phyloP scores from a whole-genome alignment of 805 yeast genomes.

The Schizosaccharomyces osmophilus region DNA sequence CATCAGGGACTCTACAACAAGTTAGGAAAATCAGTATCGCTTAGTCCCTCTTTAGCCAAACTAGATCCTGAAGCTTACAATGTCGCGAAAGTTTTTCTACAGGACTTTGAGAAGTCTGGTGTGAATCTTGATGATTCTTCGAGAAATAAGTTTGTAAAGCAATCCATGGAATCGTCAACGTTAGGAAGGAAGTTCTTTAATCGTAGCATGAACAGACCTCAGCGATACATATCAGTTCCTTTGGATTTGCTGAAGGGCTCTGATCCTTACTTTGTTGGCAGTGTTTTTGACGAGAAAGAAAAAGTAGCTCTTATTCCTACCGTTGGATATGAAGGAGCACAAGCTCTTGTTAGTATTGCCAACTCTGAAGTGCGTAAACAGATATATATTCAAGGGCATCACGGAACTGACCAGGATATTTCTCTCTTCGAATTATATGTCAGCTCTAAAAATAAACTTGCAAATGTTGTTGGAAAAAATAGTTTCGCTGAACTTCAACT shows the following conservation, averaged over 20 bases:
- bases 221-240: slow-evolving; percentile 1
- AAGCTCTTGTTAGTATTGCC: slow-evolving; percentile 34
- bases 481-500: slow-evolving; percentile 62
- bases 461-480: slow-evolving; percentile 43
- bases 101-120: slow-evolving; percentile 80
- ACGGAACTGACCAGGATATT: slow-evolving; percentile 40
- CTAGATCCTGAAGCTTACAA: slow-evolving; percentile 38
- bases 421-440: slow-evolving; percentile 32
- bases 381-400: slow-evolving; percentile 55
- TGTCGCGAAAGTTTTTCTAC: slow-evolving; percentile 56
- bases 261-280: background rate
- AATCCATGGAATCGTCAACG: background rate
- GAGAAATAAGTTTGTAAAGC: background rate
- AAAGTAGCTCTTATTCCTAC: slow-evolving; percentile 21
- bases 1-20: slow-evolving; percentile 38
- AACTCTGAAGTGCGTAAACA: slow-evolving; percentile 32
- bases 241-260: slow-evolving; percentile 3
- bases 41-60: slow-evolving; percentile 19
- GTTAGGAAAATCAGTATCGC: slow-evolving; percentile 26
- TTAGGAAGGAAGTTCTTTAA: background rate
- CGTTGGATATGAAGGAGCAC: slow-evolving; percentile 27
- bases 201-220: background rate
- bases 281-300: slow-evolving; percentile 3
- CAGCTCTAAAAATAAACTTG: slow-evolving; percentile 40
- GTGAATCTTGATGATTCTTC: slow-evolving; percentile 38